Conservation (phyloP, 805 yeast genomes). For the Candida pseudofarinosa region DNA sequence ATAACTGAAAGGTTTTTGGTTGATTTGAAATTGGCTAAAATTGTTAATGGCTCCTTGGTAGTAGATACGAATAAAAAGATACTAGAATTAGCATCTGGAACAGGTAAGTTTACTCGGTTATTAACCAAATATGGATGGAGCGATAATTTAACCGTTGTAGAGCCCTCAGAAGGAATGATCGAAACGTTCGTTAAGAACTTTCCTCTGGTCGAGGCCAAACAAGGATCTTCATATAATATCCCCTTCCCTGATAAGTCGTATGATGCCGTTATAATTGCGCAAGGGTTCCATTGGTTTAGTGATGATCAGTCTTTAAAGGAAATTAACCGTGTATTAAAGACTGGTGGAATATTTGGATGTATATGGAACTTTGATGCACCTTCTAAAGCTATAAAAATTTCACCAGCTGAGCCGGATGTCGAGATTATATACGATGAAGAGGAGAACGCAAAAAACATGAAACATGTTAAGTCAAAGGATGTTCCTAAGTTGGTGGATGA, state of each 20-base stretch:
- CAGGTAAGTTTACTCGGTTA: slow-evolving; percentile 57
- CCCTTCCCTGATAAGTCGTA: slow-evolving; percentile 42
- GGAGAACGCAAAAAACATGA: neutral
- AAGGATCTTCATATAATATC: slow-evolving; percentile 44
- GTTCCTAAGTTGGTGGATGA: slow-evolving; percentile 5
- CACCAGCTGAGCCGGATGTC: slow-evolving; percentile 4
- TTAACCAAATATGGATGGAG: slow-evolving; percentile 37
- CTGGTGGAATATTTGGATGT: slow-evolving; percentile 46
- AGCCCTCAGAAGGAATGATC: slow-evolving; percentile 58
- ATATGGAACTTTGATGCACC: slow-evolving; percentile 56
- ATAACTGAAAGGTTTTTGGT: slow-evolving; percentile 43
- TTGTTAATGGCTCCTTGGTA: slow-evolving; percentile 4
- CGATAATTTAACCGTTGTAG: slow-evolving; percentile 42
- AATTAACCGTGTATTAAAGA: slow-evolving; percentile 46
- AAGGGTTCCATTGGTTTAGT: slow-evolving; percentile 68
- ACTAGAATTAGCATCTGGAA: slow-evolving; percentile 57
- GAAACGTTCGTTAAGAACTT: slow-evolving; percentile 41
- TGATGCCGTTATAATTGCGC: slow-evolving; percentile 53
- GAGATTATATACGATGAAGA: slow-evolving; percentile 1
- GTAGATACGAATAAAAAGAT: slow-evolving; percentile 22
- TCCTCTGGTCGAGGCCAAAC: slow-evolving; percentile 35
- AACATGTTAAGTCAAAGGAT: neutral
- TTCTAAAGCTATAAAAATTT: slow-evolving; percentile 7
- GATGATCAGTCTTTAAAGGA: slow-evolving; percentile 46
- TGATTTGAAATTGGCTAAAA: slow-evolving; percentile 26